Percentiles rank a stretch among this genome's conserved stretches.
phyloP scores from a whole-genome alignment of 148 eudicot genomes.

The Cornus florida region DNA sequence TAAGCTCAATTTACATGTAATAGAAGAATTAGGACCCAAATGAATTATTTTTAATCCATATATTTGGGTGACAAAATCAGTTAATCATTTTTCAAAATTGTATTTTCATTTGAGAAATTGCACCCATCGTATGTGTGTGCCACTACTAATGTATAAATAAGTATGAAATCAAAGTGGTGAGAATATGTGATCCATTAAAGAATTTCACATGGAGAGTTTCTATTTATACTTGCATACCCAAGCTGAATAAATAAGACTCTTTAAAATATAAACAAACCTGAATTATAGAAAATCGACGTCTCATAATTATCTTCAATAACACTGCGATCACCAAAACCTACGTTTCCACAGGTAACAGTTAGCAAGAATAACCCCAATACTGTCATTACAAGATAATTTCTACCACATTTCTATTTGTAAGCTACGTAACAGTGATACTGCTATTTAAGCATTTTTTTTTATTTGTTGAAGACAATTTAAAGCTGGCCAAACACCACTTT shows the following conservation, averaged over 20 bases:
- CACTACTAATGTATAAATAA: neutral
- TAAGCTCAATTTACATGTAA: too few species aligned
- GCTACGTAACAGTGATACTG: neutral
- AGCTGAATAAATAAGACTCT: neutral
- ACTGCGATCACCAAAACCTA: constrained; percentile 99
- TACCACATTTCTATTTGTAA: neutral
- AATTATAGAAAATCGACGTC: constrained; percentile 86
- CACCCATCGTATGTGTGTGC: neutral
- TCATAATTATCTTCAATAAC: constrained; percentile 81
- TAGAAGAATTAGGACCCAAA: too few species aligned
- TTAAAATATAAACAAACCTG: constrained; percentile 58
- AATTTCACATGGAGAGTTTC: neutral
- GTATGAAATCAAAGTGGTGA: neutral
- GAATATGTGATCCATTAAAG: neutral
- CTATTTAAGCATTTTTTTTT: neutral
- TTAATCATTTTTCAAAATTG: too few species aligned
- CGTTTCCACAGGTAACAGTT: constrained; percentile 8
- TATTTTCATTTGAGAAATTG: neutral
- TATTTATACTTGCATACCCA: neutral
- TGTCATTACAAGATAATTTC: neutral
- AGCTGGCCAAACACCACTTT: neutral
- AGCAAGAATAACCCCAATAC: neutral
- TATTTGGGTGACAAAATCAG: too few species aligned
- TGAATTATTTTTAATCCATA: too few species aligned
- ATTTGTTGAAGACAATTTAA: neutral